A percentile compares a stretch with the other conserved stretches of the same genome.
Evolutionary conservation across 306 rosid species (phyloP).

Genomic region (Geum urbanum): DNA sequence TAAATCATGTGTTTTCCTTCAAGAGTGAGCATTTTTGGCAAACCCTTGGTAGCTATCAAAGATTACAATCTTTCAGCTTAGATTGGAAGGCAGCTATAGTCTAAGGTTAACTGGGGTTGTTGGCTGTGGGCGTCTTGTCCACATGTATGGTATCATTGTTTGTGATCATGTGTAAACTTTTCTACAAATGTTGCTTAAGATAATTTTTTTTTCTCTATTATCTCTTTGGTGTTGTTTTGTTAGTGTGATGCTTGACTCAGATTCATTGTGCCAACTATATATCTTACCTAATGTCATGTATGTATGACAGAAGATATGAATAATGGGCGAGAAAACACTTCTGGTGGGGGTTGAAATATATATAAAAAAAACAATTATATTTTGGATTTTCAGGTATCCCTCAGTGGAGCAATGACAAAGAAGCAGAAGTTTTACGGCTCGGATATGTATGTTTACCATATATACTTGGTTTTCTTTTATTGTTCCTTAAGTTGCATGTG

Average conservation of each 20-base stretch:
- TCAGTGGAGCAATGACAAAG: conserved; percentile 66
- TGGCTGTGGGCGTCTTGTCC: background rate
- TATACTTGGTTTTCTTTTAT: background rate
- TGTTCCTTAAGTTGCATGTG: background rate
- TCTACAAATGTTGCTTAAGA: background rate
- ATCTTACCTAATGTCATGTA: background rate
- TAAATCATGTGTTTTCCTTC: background rate
- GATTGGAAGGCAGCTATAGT: background rate
- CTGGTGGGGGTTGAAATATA: background rate
- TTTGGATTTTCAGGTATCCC: conserved; percentile 54
- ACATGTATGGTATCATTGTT: background rate
- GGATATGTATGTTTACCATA: conserved; percentile 54
- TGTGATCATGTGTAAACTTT: background rate
- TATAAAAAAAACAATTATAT: no score
- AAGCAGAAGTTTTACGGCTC: conserved; percentile 66
- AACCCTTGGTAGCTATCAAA: background rate
- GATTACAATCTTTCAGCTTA: background rate
- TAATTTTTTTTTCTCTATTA: background rate
- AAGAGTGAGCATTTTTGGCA: background rate
- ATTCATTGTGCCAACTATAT: background rate
- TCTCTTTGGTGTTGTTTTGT: background rate
- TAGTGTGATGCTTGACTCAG: background rate
- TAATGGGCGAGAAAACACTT: background rate
- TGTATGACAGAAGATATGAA: background rate
- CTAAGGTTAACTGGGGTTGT: no score